Base-by-base conservation (phyloP, 192 early-diverging fungal species). In the Funneliformis geosporum region DNA sequence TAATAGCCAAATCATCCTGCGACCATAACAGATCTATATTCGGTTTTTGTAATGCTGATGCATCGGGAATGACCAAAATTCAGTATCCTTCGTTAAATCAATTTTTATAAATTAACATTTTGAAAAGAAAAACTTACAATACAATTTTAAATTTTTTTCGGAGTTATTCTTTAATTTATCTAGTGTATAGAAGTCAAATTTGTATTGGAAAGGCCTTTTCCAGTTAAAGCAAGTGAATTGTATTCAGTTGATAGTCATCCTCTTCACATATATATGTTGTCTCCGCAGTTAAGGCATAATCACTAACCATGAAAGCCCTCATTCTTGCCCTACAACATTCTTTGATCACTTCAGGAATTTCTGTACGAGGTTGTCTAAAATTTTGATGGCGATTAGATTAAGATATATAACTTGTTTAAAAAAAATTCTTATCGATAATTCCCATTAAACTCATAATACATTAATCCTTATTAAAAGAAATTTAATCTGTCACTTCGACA, bases 41-140 rank as follows among this genome's bases (percentile, higher is more conserved):
- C 12, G 96, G 94, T n/a, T 91, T 91, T 73, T 93, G 94, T 67
- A 98, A 88, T n/a, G 96, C 94, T 25, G 95, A 94, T 62, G 95
- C 89, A 78, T 98, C 96, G 80, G 67, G 95, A 95, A 82, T 98
- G 95, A 73, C 96, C 96, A 40, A 69, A 94, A 86, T 80, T 92
- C 87, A 75, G 92, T 87, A n/a, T 98, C 98, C 90, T 98, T 96
- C 60, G 92, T 86, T 38, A 97, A 96, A 87, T 97, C 96, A 3
- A 95, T 95, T 60, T 96, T 91, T 64, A 94, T 95, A 85, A 97
- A 99, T 73, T 2, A 33, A 99, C 81, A 42, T 88, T 55, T 55
- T 5, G 0, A 55, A 7, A 7, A 21, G 50, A 7, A 62, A 42
- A 60, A 95, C 90, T 55, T 55, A 55, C 50, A 74, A 95, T 55